Conservation (phyloP, 2,329 filamentous ascomycete species). For the Capronia coronata region DNA sequence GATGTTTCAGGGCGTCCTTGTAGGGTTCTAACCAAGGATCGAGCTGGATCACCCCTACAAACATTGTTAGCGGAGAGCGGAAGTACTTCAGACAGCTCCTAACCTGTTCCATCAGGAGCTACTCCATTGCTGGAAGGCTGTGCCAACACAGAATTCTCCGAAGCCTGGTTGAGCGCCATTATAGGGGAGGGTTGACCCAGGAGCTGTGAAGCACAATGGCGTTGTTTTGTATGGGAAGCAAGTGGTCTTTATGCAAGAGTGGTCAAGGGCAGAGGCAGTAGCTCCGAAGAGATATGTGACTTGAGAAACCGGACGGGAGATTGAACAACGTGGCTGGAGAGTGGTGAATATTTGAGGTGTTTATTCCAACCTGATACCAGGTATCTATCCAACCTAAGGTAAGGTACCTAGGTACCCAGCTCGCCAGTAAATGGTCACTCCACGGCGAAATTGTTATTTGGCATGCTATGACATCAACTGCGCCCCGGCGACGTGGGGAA, state of each 20-base stretch:
- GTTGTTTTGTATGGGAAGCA: background rate
- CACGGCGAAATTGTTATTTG: conserved; percentile 9
- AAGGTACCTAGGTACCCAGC: too few species aligned
- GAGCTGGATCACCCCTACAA: conserved; percentile 70
- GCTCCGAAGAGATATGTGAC: background rate
- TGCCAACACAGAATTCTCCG: conserved; percentile 31
- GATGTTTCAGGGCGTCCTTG: conserved; percentile 64
- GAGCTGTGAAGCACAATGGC: background rate
- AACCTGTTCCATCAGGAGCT: conserved; percentile 31
- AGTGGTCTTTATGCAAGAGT: background rate
- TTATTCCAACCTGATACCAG: background rate
- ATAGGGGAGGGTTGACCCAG: background rate
- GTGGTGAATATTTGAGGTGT: conserved; percentile 13
- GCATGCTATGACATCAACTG: conserved; percentile 3
- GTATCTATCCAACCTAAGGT: too few species aligned
- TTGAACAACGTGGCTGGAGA: conserved; percentile 4
- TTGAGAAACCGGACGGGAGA: too few species aligned
- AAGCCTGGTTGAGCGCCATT: conserved; percentile 30
- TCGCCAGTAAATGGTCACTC: too few species aligned
- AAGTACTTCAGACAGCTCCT: conserved; percentile 8
- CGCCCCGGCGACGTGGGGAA: conserved; percentile 2
- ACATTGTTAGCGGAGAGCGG: background rate
- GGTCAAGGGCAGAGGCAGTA: background rate
- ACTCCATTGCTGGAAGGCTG: conserved; percentile 23
- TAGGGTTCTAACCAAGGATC: conserved; percentile 90